These are phyloP conservation scores for Leptographium radiaticola DNA, from an alignment of 2,329 filamentous ascomycete genomes.

Conservation along the genomic window DNA sequence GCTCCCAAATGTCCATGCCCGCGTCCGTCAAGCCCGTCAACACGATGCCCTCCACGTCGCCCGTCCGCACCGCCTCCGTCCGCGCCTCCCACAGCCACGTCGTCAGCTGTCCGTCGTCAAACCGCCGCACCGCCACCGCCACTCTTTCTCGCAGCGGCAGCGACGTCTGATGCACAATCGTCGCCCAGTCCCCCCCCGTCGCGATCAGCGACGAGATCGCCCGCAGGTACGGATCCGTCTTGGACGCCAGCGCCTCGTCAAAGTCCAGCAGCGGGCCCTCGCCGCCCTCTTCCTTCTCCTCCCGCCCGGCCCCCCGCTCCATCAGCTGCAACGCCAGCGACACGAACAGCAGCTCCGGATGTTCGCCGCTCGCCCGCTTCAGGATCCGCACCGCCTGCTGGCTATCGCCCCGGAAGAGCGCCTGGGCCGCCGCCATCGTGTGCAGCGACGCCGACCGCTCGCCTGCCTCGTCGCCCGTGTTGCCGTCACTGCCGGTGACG, in stretches of 20 bases:
- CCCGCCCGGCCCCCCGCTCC: conserved; percentile 24
- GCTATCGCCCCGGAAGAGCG: conserved; percentile 59
- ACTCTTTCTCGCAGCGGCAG: conserved; percentile 63
- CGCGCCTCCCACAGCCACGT: conserved; percentile 57
- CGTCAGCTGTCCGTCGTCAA: conserved; percentile 47
- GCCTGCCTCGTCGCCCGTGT: conserved; percentile 13
- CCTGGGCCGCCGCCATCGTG: conserved; percentile 65
- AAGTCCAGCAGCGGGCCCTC: conserved; percentile 34
- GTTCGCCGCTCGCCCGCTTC: conserved; percentile 49
- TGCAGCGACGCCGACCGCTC: conserved; percentile 41
- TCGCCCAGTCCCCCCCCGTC: conserved; percentile 61
- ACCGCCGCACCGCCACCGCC: conserved; percentile 57
- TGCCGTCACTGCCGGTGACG: too few species aligned
- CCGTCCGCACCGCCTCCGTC: conserved; percentile 44
- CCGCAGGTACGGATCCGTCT: conserved; percentile 66
- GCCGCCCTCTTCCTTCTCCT: conserved; percentile 7
- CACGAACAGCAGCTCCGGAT: conserved; percentile 54
- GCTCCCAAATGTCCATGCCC: conserved; percentile 61
- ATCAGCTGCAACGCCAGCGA: conserved; percentile 54
- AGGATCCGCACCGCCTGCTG: conserved; percentile 57
- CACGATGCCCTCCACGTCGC: conserved; percentile 65
- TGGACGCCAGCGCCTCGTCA: conserved; percentile 44
- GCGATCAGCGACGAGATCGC: conserved; percentile 68
- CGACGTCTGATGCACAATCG: conserved; percentile 59
- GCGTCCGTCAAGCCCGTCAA: conserved; percentile 64